Conservation (phyloP, 805 yeast genomes). For the Wickerhamomyces chambardii region DNA sequence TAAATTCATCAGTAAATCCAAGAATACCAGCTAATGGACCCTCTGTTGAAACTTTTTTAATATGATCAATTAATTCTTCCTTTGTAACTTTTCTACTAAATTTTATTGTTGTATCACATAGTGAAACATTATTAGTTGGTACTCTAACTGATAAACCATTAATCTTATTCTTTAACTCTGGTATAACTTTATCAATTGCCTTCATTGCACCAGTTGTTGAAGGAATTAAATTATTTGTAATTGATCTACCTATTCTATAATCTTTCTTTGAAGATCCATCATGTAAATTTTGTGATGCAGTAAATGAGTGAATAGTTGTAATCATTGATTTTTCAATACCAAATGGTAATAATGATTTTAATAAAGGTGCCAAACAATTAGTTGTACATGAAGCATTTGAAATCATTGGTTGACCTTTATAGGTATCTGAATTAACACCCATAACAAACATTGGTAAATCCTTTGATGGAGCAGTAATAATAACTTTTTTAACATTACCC, state of each 20-base stretch:
- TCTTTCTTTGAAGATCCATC: conserved; percentile 75
- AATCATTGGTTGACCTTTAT: conserved; percentile 48
- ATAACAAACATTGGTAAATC: conserved; percentile 70
- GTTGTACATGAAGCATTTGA: conserved; percentile 72
- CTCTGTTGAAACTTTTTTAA: conserved; percentile 45
- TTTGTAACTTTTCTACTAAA: conserved; percentile 48
- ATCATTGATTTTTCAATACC: conserved; percentile 68
- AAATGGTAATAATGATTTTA: conserved; percentile 56
- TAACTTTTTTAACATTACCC: conserved; percentile 68
- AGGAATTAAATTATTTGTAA: conserved; percentile 68
- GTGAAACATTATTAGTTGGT: conserved; percentile 67
- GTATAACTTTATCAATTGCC: conserved; percentile 69
- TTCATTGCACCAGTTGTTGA: conserved; percentile 73
- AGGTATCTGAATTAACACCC: conserved; percentile 58
- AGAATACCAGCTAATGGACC: conserved; percentile 53
- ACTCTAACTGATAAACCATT: conserved; percentile 72
- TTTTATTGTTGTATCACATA: conserved; percentile 62
- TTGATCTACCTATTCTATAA: conserved; percentile 78
- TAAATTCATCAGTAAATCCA: conserved; percentile 66
- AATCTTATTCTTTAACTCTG: conserved; percentile 62
- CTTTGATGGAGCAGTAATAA: conserved; percentile 64
- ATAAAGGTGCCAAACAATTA: conserved; percentile 68
- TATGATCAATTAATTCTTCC: conserved; percentile 52
- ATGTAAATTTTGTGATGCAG: conserved; percentile 67
- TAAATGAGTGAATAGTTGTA: conserved; percentile 68